A percentile compares a stretch with the other conserved stretches of the same genome.
Evolutionary conservation across 2,329 filamentous ascomycete genomes (phyloP).

Genomic region (Corniculantispora saksenae): DNA sequence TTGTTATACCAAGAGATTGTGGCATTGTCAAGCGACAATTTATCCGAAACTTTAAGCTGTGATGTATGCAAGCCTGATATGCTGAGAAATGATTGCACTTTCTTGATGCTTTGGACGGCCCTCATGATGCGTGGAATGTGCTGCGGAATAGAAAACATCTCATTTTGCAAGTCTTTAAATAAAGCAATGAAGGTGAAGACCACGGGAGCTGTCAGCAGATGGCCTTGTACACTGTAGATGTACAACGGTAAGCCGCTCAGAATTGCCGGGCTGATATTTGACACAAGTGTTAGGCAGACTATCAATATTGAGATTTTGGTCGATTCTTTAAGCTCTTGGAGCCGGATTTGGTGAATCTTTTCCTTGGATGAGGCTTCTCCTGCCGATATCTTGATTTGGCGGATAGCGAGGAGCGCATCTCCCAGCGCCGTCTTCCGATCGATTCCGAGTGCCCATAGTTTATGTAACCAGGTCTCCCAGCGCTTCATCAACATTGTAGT

Average conservation of each 20-base stretch:
- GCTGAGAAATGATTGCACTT: neutral
- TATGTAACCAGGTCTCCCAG: neutral
- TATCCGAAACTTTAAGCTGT: too few species aligned
- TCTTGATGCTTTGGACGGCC: neutral
- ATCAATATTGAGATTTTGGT: neutral
- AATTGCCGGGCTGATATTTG: constrained; percentile 17
- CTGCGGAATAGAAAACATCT: constrained; percentile 9
- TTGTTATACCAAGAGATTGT: neutral
- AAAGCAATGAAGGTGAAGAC: constrained; percentile 20
- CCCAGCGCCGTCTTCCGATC: neutral
- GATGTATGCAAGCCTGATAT: neutral
- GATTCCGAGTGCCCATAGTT: neutral
- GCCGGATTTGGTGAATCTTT: constrained; percentile 15
- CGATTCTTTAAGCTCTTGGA: constrained; percentile 8
- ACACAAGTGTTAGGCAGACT: neutral
- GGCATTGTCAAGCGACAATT: neutral
- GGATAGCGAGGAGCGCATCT: constrained; percentile 12
- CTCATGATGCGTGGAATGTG: too few species aligned
- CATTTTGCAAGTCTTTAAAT: constrained; percentile 16
- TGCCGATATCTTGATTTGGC: constrained; percentile 23
- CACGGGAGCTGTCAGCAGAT: constrained; percentile 7
- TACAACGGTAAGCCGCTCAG: constrained; percentile 11
- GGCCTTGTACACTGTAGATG: neutral
- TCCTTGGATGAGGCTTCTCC: constrained; percentile 15
- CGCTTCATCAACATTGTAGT: neutral